phyloP scores from a whole-genome alignment of 306 rosid genomes.

The Quercus robur region DNA sequence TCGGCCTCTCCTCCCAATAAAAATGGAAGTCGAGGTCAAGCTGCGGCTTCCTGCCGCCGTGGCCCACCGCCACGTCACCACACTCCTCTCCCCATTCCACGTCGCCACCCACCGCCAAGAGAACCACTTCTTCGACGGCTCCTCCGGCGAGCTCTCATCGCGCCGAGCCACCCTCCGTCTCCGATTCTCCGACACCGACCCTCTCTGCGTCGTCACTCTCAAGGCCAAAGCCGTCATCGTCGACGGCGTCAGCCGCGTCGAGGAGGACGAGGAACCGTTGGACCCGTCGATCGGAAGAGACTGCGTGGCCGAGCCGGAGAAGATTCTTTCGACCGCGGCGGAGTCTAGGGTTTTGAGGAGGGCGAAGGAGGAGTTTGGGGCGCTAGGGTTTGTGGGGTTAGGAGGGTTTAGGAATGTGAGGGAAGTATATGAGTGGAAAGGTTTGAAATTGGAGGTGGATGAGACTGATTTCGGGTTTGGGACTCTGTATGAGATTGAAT shows the following conservation, averaged over 20 bases:
- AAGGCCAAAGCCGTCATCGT: conserved; percentile 72
- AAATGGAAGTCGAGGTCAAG: conserved; percentile 63
- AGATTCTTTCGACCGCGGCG: conserved; percentile 22
- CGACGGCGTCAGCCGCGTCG: conserved; percentile 83
- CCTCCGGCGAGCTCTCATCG: conserved; percentile 53
- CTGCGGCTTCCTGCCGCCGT: conserved; percentile 55
- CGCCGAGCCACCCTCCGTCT: conserved; percentile 69
- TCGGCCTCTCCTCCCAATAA: conserved; percentile 28
- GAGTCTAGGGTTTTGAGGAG: conserved; percentile 76
- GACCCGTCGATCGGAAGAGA: conserved; percentile 48
- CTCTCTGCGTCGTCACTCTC: conserved; percentile 63
- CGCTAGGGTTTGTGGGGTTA: conserved; percentile 55
- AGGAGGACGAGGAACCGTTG: conserved; percentile 86
- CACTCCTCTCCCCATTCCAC: conserved; percentile 56
- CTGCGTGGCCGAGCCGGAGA: conserved; percentile 65
- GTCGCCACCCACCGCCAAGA: conserved; percentile 61
- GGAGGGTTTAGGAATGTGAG: conserved; percentile 86
- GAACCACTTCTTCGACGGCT: conserved; percentile 84
- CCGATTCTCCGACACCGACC: conserved; percentile 55
- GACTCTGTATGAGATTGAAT: conserved; percentile 76
- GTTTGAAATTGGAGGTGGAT: conserved; percentile 86
- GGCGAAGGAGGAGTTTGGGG: conserved; percentile 73
- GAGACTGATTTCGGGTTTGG: conserved; percentile 74
- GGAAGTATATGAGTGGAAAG: conserved; percentile 81
- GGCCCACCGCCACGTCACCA: conserved; percentile 42